These are phyloP conservation scores for Umbilicus rupestris DNA, from an alignment of 164 flowering plant genomes.

Conservation along the genomic window DNA sequence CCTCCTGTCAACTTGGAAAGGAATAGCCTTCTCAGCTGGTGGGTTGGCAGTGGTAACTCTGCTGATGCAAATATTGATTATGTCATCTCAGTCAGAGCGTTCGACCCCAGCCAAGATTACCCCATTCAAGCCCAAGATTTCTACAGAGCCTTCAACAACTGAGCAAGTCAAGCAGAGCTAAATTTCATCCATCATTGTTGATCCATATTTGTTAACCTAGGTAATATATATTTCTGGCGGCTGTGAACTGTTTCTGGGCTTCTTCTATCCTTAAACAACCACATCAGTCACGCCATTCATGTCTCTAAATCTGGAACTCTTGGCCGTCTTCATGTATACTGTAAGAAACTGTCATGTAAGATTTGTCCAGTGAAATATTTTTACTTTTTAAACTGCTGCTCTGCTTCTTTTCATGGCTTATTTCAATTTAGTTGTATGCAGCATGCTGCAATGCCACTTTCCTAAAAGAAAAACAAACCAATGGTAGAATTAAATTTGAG, in stretches of 20 bases:
- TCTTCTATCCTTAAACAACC: background rate
- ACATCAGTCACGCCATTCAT: background rate
- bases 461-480: too few relatives aligned
- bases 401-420: too few relatives aligned
- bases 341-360: background rate
- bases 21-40: constrained; percentile 31
- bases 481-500: too few relatives aligned
- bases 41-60: constrained; percentile 37
- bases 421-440: too few relatives aligned
- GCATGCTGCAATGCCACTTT: too few relatives aligned
- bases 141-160: background rate
- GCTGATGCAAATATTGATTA: constrained; percentile 55
- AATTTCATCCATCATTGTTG: background rate
- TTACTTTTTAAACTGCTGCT: too few relatives aligned
- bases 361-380: too few relatives aligned
- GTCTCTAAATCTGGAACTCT: background rate
- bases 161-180: background rate
- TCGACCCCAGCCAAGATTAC: constrained; percentile 30
- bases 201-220: background rate
- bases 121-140: constrained; percentile 13
- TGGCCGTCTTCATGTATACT: background rate
- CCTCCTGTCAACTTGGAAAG: constrained; percentile 55
- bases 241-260: background rate
- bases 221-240: background rate
- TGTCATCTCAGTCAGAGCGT: constrained; percentile 56